Conservation (phyloP, 169 alveolate genomes). For the Plasmodium blacklocki region DNA sequence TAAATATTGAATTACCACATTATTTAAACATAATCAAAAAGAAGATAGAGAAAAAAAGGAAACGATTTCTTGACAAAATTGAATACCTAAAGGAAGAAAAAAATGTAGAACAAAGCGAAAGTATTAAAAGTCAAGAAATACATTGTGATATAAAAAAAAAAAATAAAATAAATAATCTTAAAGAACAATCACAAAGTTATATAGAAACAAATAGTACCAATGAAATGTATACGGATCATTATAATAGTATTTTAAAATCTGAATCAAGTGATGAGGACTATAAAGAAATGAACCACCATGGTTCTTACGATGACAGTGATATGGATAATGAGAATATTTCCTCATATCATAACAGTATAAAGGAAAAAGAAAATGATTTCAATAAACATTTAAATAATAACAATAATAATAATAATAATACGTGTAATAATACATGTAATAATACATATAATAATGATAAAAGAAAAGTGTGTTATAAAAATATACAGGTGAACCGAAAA, state of each 20-base stretch:
- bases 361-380: neutral
- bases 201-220: neutral
- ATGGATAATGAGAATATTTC: neutral
- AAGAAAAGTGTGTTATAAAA: constrained; percentile 70
- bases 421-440: neutral
- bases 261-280: too few species aligned
- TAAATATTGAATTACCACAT: constrained; percentile 77
- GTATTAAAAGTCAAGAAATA: neutral
- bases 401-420: neutral
- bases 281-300: neutral
- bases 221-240: too few species aligned
- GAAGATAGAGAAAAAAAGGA: constrained; percentile 50
- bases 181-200: neutral
- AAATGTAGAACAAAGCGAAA: neutral
- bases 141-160: constrained; percentile 4
- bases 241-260: too few species aligned
- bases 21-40: constrained; percentile 54
- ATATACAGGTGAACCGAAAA: constrained; percentile 78
- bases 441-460: neutral
- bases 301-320: neutral
- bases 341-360: neutral
- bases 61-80: constrained; percentile 37
- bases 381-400: neutral
- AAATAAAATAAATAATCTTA: neutral
- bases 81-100: constrained; percentile 10